Evolutionary conservation across 192 early-diverging fungal genomes (phyloP).

Genomic region (Mortierella hygrophila): DNA sequence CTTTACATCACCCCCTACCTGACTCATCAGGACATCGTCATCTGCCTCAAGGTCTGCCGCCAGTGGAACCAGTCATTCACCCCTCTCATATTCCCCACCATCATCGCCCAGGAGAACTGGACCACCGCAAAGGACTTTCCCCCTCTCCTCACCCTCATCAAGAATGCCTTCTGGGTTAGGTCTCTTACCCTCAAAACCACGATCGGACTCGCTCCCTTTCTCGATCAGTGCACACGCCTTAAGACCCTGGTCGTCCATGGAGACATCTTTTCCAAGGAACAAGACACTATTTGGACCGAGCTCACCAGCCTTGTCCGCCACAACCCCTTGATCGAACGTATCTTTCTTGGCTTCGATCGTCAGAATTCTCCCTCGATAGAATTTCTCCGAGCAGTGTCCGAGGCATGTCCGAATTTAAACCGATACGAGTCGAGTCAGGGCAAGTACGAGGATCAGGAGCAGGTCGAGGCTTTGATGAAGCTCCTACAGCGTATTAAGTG

Average conservation of each 20-base stretch:
- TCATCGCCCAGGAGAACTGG: constrained; percentile 19
- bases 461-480: constrained; percentile 32
- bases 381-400: constrained; percentile 21
- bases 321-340: constrained; percentile 35
- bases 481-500: background rate
- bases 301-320: constrained; percentile 21
- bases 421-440: constrained; percentile 44
- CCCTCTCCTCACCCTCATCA: background rate
- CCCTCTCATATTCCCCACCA: constrained; percentile 7
- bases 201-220: constrained; percentile 23
- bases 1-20: constrained; percentile 19
- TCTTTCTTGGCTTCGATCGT: constrained; percentile 32
- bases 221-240: constrained; percentile 23
- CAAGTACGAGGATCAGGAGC: constrained; percentile 24
- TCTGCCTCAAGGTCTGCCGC: constrained; percentile 17
- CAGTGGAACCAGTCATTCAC: constrained; percentile 29
- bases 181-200: constrained; percentile 15
- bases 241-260: constrained; percentile 19
- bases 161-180: constrained; percentile 27
- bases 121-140: constrained; percentile 1
- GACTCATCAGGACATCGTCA: background rate
- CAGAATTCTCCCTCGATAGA: constrained; percentile 11
- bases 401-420: constrained; percentile 30
- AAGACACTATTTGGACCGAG: constrained; percentile 15
- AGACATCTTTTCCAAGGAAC: background rate